Conservation (phyloP, 805 yeast species). For the Lipomyces chichibuensis region DNA sequence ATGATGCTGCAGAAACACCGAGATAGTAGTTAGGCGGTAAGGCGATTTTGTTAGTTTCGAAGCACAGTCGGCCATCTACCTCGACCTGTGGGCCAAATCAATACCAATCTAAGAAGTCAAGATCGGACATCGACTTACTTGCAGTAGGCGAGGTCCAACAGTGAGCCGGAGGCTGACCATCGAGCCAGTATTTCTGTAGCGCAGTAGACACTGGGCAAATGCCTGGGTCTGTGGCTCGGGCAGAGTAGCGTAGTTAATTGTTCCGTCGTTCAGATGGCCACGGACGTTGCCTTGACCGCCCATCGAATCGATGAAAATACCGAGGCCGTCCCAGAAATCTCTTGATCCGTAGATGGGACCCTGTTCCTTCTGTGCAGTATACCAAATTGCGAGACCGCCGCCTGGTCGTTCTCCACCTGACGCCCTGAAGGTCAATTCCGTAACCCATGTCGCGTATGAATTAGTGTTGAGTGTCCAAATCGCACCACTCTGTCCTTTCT, state of each 20-base stretch:
- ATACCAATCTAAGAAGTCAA: too few relatives aligned
- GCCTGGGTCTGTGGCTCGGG: constrained; percentile 42
- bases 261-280: constrained; percentile 49
- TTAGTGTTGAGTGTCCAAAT: constrained; percentile 44
- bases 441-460: constrained; percentile 44
- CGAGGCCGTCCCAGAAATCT: constrained; percentile 49
- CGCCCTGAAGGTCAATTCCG: constrained; percentile 42
- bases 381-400: constrained; percentile 48
- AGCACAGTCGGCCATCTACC: constrained; percentile 47
- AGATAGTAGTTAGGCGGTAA: constrained; percentile 43
- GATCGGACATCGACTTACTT: constrained; percentile 11
- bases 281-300: constrained; percentile 41
- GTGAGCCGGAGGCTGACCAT: constrained; percentile 42
- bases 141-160: constrained; percentile 41
- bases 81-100: constrained; percentile 38
- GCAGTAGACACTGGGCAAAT: constrained; percentile 44
- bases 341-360: constrained; percentile 47
- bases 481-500: constrained; percentile 41
- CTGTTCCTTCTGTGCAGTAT: constrained; percentile 38
- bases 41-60: constrained; percentile 41
- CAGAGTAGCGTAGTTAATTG: constrained; percentile 37
- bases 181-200: constrained; percentile 44
- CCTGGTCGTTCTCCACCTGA: constrained; percentile 44
- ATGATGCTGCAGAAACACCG: constrained; percentile 45
- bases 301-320: constrained; percentile 46